Evolutionary conservation across 2,329 filamentous ascomycete species (phyloP), one percentile per base, ranked within the genome.

Genomic region (Exophiala spinifera): DNA sequence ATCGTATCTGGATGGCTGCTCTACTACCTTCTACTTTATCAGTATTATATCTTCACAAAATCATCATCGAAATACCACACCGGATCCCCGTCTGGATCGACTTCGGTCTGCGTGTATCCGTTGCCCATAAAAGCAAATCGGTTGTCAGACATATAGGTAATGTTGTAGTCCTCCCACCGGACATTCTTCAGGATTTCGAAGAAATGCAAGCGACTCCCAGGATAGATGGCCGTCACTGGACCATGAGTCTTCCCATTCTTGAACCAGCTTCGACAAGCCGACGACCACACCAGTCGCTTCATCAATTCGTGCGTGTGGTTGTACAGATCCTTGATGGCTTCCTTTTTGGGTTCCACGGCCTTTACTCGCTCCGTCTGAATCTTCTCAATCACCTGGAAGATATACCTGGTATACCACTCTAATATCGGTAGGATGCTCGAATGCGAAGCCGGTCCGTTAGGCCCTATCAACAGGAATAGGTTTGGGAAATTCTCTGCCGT

Each of bases 41-140:
- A 31, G 28, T 31, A 40, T 39, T 52, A 58, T 17, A 50, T 56
- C 50, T 51, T 52, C 10, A 57, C 51, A 39, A 60, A 57, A 5
- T 47, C 19, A 48, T 60, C 54, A 33, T 60, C 54, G 25, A 60
- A 57, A 21, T 60, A 57, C 55, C 54, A 57, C 13, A 55, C 57
- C 14, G 55, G 45, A 45, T 60, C 51, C n/a, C 57, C 57, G 25
- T 52, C 55, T 15, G 52, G 52, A 28, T 56, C 56, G 11, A 56
- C 53, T 36, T 56, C 56, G 6, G 42, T 59, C 55, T 55, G 54
- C 5, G 72, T 76, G 51, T 76, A 78, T 2, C 75, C 73, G 63
- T 74, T 75, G 1, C 73, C 73, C 64, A 76, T 55, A 44, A 72
- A 75, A 1, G 69, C 67, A 61, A 71, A 76, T 36, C 66, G 48